Evolutionary conservation across 495 filamentous ascomycete genomes (phyloP), one percentile per base, ranked within the genome.

Genomic region (Aspergillus heteromorphus): DNA sequence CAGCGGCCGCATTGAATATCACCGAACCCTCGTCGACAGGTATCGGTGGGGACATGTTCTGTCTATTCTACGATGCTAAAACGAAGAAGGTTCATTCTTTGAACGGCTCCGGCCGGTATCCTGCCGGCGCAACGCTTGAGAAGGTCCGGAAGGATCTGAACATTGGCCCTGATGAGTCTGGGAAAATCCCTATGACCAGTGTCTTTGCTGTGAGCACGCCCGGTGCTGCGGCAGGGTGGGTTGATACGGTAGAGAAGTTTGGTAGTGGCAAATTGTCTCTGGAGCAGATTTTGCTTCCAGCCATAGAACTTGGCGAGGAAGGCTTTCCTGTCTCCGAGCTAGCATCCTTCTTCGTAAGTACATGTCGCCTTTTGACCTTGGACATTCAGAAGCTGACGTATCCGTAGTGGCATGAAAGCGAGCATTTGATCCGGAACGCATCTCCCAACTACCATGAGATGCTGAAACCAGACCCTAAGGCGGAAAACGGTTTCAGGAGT

Each of bases 11-110:
- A 23, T 72, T 98, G 21, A 97, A 96, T 71, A 83, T 97, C 68
- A 95, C 95, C 4, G 95, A 98, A 64, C 95, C 93, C 11, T 82
- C 85, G 38, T 91, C 87, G 0, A 97, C 93, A 2, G 93, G 93
- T n/a, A 96, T 98, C 57, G 93, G 95, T 54, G 93, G 93, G 29
- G 93, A 98, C 72, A 91, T 96, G 84, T 98, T 98, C 77, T 95
- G 90, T 67, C 84, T 98, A 9, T 97, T 85, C 79, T 97, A 95
- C 73, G 79, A 90, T 63, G 87, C 88, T 47, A 82, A 87, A 58
- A 92, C 85, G 0, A 86, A 85, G 61, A 88, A 86, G 53, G 83
- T 97, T 10, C 85, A 83, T 55, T 87, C 89, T 8, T 70, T 98
- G 57, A 98, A 98, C 70, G 95, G 92, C 21, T 96, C 91, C 1